These are phyloP conservation scores for Xylariaceae sp. DNA, from an alignment of 2,329 filamentous ascomycete species.

Conservation along the genomic window DNA sequence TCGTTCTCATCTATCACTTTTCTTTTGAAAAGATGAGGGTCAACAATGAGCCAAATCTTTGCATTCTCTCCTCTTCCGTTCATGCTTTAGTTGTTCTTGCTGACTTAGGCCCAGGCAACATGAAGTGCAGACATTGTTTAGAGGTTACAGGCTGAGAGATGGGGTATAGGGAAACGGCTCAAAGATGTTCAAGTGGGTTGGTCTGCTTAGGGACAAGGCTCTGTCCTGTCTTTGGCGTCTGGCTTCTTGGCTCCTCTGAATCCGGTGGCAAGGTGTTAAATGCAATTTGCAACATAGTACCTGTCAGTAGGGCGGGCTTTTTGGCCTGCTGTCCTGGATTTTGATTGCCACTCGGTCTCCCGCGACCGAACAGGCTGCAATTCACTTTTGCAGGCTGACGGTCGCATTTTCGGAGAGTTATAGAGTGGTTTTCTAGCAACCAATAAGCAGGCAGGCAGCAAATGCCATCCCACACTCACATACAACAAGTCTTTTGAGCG, in stretches of 20 bases:
- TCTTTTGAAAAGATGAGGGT: conserved; percentile 9
- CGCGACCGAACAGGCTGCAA: conserved; percentile 15
- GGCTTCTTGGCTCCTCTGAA: too few species aligned
- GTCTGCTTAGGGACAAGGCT: too few species aligned
- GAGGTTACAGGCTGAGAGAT: too few species aligned
- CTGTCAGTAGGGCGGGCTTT: conserved; percentile 17
- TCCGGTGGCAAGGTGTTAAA: too few species aligned
- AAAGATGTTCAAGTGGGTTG: too few species aligned
- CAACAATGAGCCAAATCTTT: conserved; percentile 10
- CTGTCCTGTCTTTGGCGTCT: too few species aligned
- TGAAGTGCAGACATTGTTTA: too few species aligned
- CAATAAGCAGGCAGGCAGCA: conserved; percentile 23
- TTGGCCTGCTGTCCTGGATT: conserved; percentile 9
- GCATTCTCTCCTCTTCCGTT: conserved; percentile 5
- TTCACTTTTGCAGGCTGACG: conserved; percentile 21
- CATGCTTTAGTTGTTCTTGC: conserved; percentile 5
- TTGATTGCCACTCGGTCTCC: conserved; percentile 8
- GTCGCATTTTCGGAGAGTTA: conserved; percentile 9
- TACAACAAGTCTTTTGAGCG: conserved; percentile 12
- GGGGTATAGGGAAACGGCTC: too few species aligned
- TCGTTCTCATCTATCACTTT: conserved; percentile 10
- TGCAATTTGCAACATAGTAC: too few species aligned
- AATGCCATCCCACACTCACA: conserved; percentile 23
- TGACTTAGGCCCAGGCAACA: too few species aligned
- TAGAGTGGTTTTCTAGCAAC: conserved; percentile 16